Percentiles rank a stretch among this genome's conserved stretches.
Evolutionary conservation across 2,329 filamentous ascomycete genomes (phyloP).

Genomic region (Coniochaeta hoffmannii): DNA sequence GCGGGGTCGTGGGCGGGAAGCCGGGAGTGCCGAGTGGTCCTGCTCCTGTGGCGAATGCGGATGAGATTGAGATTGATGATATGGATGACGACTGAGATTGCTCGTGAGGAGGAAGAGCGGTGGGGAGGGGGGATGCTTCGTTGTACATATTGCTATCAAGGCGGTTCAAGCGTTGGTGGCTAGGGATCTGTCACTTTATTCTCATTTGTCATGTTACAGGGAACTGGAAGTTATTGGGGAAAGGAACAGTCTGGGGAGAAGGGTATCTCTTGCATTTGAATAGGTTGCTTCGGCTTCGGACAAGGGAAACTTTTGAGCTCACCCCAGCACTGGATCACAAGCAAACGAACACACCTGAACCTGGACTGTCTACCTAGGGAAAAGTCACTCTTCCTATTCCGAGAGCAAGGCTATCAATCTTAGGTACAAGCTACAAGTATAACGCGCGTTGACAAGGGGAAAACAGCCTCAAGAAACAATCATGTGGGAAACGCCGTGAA

Average conservation of each 20-base stretch:
- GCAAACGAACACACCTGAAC: not conserved
- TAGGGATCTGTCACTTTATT: conserved; percentile 5
- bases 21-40: conserved; percentile 33
- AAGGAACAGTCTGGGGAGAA: too few species aligned
- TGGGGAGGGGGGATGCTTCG: conserved; percentile 54
- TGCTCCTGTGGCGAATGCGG: conserved; percentile 60
- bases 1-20: conserved; percentile 50
- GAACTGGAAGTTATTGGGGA: too few species aligned
- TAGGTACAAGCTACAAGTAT: not conserved
- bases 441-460: not conserved
- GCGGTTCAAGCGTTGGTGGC: not conserved
- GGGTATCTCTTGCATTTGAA: not conserved
- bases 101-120: conserved; percentile 45
- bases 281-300: not conserved
- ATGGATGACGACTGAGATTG: conserved; percentile 50
- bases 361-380: too few species aligned
- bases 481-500: not conserved
- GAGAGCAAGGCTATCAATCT: not conserved
- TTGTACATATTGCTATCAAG: conserved; percentile 1
- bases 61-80: conserved; percentile 75
- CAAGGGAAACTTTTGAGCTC: too few species aligned
- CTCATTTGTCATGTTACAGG: conserved; percentile 8
- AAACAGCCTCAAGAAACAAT: not conserved
- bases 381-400: not conserved
- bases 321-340: too few species aligned